phyloP scores from a whole-genome alignment of 768 basidiomycete genomes.

The Tulasnella sp. region DNA sequence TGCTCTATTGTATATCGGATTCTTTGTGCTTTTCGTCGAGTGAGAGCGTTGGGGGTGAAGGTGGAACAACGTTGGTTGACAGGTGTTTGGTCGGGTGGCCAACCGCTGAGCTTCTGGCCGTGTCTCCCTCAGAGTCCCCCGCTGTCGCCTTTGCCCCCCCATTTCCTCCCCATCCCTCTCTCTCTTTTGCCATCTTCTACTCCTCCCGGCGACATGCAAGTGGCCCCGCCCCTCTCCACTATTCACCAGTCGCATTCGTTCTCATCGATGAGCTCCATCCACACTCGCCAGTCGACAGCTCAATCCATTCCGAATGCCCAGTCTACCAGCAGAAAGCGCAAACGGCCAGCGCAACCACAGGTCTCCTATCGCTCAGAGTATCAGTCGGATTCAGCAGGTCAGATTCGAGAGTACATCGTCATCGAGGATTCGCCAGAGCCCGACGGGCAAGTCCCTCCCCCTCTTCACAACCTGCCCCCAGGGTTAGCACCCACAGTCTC shows the following conservation, averaged over 20 bases:
- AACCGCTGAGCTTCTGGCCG: neutral
- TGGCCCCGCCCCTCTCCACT: slow-evolving; percentile 15
- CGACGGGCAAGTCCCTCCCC: slow-evolving; percentile 40
- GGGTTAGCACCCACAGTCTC: slow-evolving; percentile 26
- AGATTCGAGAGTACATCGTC: slow-evolving; percentile 80
- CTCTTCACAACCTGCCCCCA: slow-evolving; percentile 53
- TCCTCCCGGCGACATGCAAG: slow-evolving; percentile 19
- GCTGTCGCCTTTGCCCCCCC: neutral
- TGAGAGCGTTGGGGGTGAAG: no score
- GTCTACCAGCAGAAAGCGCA: slow-evolving; percentile 24
- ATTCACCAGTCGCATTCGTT: slow-evolving; percentile 5
- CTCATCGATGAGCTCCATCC: slow-evolving; percentile 17
- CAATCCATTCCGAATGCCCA: slow-evolving; percentile 17
- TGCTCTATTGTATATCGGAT: neutral
- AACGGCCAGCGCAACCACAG: slow-evolving; percentile 24
- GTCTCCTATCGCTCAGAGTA: slow-evolving; percentile 39
- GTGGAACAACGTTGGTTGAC: slow-evolving; percentile 9
- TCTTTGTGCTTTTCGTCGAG: neutral
- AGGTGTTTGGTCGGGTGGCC: slow-evolving; percentile 20
- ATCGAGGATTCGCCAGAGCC: slow-evolving; percentile 90
- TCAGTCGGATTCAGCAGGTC: slow-evolving; percentile 74
- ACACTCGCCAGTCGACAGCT: slow-evolving; percentile 21
- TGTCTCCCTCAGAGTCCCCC: slow-evolving; percentile 20
- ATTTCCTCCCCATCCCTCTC: neutral
- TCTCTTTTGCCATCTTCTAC: slow-evolving; percentile 1